phyloP scores from a whole-genome alignment of 257 asterid species.

The Nicotiana tabacum region DNA sequence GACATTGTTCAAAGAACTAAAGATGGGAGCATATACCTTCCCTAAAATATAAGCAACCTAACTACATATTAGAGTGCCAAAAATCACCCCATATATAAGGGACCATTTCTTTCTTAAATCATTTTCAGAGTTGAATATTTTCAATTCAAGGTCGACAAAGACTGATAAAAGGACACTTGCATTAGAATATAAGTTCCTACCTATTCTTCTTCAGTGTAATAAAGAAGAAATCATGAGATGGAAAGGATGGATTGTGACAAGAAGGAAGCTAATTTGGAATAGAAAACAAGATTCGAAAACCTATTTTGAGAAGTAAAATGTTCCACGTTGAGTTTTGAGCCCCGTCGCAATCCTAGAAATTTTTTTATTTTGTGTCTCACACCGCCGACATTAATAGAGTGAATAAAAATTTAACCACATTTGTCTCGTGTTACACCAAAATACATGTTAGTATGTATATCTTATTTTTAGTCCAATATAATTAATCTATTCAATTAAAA shows the following conservation, averaged over 20 bases:
- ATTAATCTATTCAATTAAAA: no score
- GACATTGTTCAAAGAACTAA: background rate
- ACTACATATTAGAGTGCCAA: background rate
- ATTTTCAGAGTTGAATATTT: background rate
- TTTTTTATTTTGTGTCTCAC: no score
- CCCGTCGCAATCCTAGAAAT: no score
- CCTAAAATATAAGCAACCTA: background rate
- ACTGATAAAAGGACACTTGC: background rate
- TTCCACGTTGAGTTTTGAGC: background rate
- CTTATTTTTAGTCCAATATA: no score
- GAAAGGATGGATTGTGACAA: no score
- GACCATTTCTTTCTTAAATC: background rate
- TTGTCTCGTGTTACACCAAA: no score
- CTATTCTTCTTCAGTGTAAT: background rate
- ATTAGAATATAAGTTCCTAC: background rate
- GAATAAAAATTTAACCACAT: no score
- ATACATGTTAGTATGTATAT: no score
- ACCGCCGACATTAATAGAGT: no score
- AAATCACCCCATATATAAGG: background rate
- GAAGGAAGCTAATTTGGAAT: background rate
- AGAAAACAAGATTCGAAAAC: background rate
- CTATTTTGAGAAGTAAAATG: constrained; percentile 3
- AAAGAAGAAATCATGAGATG: no score
- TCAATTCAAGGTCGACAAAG: background rate
- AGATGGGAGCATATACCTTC: background rate